Evolutionary conservation across 2,329 filamentous ascomycete species (phyloP).

Genomic region (Ophiocordyceps australis): DNA sequence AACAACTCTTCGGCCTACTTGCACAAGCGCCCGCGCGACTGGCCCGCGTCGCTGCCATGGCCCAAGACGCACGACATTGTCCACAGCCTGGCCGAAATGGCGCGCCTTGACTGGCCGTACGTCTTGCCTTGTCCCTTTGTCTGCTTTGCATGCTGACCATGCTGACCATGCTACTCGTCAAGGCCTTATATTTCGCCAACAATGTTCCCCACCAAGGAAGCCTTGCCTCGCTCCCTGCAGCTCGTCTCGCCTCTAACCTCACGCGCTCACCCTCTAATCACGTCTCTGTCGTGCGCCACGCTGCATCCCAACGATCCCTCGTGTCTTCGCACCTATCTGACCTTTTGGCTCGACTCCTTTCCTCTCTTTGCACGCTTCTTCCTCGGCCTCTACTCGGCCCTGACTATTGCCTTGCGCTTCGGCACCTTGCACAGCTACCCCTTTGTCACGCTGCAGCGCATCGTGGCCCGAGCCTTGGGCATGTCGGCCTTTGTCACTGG

Average conservation of each 20-base stretch:
- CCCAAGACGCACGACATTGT: conserved; percentile 59
- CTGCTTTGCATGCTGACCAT: too few species aligned
- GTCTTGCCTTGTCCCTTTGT: conserved; percentile 13
- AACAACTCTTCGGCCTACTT: conserved; percentile 66
- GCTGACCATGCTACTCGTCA: conserved; percentile 4
- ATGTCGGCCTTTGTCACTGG: conserved; percentile 60
- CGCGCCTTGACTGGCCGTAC: conserved; percentile 67
- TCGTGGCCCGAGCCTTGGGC: conserved; percentile 53
- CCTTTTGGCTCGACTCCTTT: conserved; percentile 74
- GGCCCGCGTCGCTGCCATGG: conserved; percentile 52
- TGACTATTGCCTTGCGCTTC: conserved; percentile 49
- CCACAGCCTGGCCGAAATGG: conserved; percentile 67
- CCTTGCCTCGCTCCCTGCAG: conserved; percentile 46
- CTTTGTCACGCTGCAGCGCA: conserved; percentile 41
- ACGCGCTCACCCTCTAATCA: conserved; percentile 73
- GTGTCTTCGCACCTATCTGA: conserved; percentile 71
- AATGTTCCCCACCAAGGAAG: conserved; percentile 57
- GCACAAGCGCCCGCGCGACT: conserved; percentile 49
- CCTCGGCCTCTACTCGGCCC: conserved; percentile 51
- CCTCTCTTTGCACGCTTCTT: conserved; percentile 64
- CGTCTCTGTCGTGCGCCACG: conserved; percentile 70
- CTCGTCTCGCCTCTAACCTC: conserved; percentile 62
- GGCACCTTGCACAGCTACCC: conserved; percentile 52
- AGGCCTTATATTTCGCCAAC: conserved; percentile 71
- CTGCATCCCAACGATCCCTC: conserved; percentile 80